phyloP scores from a whole-genome alignment of 371 early-diverging fungal species.

The Syncephalastrum monosporum region DNA sequence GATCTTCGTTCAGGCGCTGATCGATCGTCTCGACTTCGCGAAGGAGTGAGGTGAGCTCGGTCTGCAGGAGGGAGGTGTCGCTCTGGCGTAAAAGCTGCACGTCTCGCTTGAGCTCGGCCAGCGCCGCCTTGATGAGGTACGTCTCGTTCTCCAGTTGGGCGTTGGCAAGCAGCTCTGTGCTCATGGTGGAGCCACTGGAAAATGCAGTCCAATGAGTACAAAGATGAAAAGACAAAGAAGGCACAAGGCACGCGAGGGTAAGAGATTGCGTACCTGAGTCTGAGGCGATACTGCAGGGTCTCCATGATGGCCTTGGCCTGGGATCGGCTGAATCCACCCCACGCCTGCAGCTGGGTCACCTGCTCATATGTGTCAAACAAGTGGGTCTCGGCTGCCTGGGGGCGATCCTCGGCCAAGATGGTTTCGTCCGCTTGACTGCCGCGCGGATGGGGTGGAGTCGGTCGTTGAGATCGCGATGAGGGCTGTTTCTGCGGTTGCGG shows the following conservation, averaged over 20 bases:
- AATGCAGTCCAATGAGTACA: neutral
- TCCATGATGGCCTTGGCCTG: slow-evolving; percentile 22
- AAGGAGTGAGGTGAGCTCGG: slow-evolving; percentile 63
- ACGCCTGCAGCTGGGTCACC: slow-evolving; percentile 11
- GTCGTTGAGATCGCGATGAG: too few relatives aligned
- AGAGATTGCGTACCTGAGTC: slow-evolving; percentile 8
- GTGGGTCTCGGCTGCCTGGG: slow-evolving; percentile 2
- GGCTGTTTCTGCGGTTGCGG: too few relatives aligned
- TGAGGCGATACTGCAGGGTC: slow-evolving; percentile 17
- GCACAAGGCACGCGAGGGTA: too few relatives aligned
- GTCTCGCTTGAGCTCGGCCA: slow-evolving; percentile 78
- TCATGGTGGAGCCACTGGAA: slow-evolving; percentile 2
- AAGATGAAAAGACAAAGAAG: neutral
- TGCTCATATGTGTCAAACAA: slow-evolving; percentile 21
- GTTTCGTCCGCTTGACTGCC: too few relatives aligned
- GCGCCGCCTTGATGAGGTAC: slow-evolving; percentile 64
- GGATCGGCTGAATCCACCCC: slow-evolving; percentile 16
- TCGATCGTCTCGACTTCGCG: slow-evolving; percentile 71
- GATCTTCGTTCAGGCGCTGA: slow-evolving; percentile 67
- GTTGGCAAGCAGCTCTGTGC: slow-evolving; percentile 3
- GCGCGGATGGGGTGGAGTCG: too few relatives aligned
- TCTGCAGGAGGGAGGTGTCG: slow-evolving; percentile 68
- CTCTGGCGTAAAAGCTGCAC: slow-evolving; percentile 77
- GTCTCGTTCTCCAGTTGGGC: slow-evolving; percentile 39
- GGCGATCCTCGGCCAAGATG: too few relatives aligned